Conservation (phyloP, 2,329 filamentous ascomycete species). For the Hypoxylon sp. region DNA sequence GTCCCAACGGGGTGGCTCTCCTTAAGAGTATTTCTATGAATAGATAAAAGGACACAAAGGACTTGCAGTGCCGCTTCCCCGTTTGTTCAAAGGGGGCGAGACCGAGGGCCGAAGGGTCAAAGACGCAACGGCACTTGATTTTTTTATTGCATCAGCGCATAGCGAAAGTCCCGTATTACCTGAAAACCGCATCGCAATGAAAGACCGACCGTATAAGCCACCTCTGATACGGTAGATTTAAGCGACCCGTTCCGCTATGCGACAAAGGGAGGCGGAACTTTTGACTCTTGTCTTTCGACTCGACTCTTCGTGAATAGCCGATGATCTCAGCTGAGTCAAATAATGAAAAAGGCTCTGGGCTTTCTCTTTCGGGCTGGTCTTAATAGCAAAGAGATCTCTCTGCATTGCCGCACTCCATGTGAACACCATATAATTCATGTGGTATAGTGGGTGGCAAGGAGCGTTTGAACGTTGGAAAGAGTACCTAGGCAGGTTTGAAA, state of each 20-base stretch:
- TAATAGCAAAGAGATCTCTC: slow-evolving; percentile 42
- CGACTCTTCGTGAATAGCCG: slow-evolving; percentile 20
- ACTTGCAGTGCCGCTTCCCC: slow-evolving; percentile 41
- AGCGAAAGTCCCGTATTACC: slow-evolving; percentile 24
- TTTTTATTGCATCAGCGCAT: slow-evolving; percentile 19
- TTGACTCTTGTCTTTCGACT: slow-evolving; percentile 23
- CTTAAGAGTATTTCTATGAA: slow-evolving; percentile 41
- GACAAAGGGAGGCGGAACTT: slow-evolving; percentile 37
- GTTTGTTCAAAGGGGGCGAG: slow-evolving; percentile 37
- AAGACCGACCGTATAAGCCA: slow-evolving; percentile 21
- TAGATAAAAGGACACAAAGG: slow-evolving; percentile 38
- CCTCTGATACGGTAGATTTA: slow-evolving; percentile 16
- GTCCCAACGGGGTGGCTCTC: slow-evolving; percentile 7
- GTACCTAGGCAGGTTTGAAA: background rate
- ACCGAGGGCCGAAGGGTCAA: slow-evolving; percentile 43
- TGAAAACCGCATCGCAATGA: slow-evolving; percentile 32
- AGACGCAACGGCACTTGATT: slow-evolving; percentile 28
- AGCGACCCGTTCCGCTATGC: slow-evolving; percentile 18
- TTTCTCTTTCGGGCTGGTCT: slow-evolving; percentile 22
- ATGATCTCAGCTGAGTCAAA: slow-evolving; percentile 23
- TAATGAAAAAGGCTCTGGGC: background rate
- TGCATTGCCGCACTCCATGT: slow-evolving; percentile 31
- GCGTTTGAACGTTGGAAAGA: slow-evolving; percentile 13
- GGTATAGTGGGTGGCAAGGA: slow-evolving; percentile 13
- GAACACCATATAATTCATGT: slow-evolving; percentile 22